Conservation (phyloP, 305 asterid genomes). For the Coffea humblotiana region DNA sequence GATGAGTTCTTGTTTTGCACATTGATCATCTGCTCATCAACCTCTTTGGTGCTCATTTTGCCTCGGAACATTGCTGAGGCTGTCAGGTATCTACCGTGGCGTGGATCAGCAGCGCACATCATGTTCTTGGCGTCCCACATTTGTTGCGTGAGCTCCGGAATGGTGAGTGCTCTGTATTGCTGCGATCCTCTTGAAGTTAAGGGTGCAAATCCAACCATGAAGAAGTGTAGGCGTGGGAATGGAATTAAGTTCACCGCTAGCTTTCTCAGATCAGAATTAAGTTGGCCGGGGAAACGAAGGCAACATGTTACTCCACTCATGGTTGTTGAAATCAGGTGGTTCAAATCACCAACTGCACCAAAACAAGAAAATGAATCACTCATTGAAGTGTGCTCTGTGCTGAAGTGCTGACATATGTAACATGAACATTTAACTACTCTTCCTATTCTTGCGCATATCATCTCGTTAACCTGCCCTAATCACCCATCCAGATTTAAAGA, state of each 20-base stretch:
- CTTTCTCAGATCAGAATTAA: slow-evolving; percentile 47
- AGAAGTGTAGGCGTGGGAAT: slow-evolving; percentile 48
- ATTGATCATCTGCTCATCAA: slow-evolving; percentile 48
- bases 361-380: neutral
- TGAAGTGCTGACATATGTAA: neutral
- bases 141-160: slow-evolving; percentile 51
- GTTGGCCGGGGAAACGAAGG: slow-evolving; percentile 48
- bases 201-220: slow-evolving; percentile 47
- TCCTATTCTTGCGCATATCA: neutral
- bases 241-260: slow-evolving; percentile 53
- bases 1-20: slow-evolving; percentile 54
- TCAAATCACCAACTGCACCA: slow-evolving; percentile 50
- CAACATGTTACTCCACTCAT: slow-evolving; percentile 55
- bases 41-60: slow-evolving; percentile 45
- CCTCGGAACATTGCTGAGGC: slow-evolving; percentile 48
- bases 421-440: neutral
- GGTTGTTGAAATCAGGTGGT: slow-evolving; percentile 48
- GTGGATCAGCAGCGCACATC: slow-evolving; percentile 47
- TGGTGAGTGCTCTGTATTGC: slow-evolving; percentile 49
- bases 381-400: neutral
- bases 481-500: too few relatives aligned
- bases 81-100: slow-evolving; percentile 39
- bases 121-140: slow-evolving; percentile 53
- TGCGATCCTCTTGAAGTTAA: slow-evolving; percentile 46
- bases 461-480: neutral